phyloP scores from a whole-genome alignment of 2,329 filamentous ascomycete genomes.

The Albifimbria verrucaria region DNA sequence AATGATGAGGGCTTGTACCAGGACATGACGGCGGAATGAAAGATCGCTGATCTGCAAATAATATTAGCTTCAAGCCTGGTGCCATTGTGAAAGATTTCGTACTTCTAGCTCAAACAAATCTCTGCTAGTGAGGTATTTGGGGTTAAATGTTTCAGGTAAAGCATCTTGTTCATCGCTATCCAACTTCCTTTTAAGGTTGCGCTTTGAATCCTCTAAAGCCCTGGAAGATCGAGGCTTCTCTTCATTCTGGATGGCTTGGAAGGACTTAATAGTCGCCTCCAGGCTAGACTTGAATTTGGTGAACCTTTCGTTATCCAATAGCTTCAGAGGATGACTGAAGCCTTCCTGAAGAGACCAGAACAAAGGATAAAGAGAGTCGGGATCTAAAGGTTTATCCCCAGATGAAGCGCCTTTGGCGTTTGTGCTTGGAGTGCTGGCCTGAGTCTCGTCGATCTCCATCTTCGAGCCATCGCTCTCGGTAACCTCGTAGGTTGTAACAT shows the following conservation, averaged over 20 bases:
- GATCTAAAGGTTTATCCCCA: conserved; percentile 54
- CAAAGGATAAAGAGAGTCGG: conserved; percentile 76
- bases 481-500: conserved; percentile 77
- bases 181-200: conserved; percentile 68
- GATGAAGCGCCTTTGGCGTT: conserved; percentile 37
- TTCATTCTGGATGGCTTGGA: conserved; percentile 48
- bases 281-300: conserved; percentile 76
- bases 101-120: conserved; percentile 96
- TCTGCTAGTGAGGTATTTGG: conserved; percentile 96
- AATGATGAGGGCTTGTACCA: conserved; percentile 92
- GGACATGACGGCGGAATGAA: conserved; percentile 87
- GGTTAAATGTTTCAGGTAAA: conserved; percentile 64
- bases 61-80: neutral
- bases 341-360: conserved; percentile 93
- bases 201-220: conserved; percentile 59
- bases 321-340: conserved; percentile 83
- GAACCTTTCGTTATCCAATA: conserved; percentile 73
- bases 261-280: conserved; percentile 60
- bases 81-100: conserved; percentile 11
- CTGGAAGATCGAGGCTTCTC: conserved; percentile 46
- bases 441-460: conserved; percentile 65
- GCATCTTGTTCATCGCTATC: conserved; percentile 52
- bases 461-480: conserved; percentile 28
- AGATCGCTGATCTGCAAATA: conserved; percentile 75
- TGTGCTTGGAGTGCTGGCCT: conserved; percentile 27